Percentiles rank a stretch among this genome's conserved stretches.
Conservation (phyloP, 768 basidiomycete species). For the Filobasidium floriforme region DNA sequence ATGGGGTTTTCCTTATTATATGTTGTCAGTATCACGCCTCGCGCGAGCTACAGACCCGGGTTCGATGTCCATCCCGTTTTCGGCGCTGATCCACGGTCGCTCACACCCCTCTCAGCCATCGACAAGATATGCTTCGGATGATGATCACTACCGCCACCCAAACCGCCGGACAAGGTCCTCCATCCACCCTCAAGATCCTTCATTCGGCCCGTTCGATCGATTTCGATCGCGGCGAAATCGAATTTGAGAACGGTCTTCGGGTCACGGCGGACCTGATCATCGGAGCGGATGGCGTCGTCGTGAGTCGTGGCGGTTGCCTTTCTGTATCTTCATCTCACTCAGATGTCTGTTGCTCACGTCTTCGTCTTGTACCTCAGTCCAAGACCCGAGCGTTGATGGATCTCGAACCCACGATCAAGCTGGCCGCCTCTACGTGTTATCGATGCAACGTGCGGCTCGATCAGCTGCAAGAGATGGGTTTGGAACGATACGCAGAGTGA, state of each 20-base stretch:
- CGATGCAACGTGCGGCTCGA: conserved; percentile 30
- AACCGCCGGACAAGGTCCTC: conserved; percentile 27
- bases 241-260: conserved; percentile 26
- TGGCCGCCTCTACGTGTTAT: conserved; percentile 31
- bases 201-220: conserved; percentile 24
- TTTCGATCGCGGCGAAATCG: conserved; percentile 24
- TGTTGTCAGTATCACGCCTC: conserved; percentile 30
- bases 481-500: conserved; percentile 25
- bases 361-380: conserved; percentile 18
- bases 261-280: conserved; percentile 28
- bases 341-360: too few species aligned
- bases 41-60: too few species aligned
- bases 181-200: conserved; percentile 21
- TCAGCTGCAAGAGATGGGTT: conserved; percentile 25
- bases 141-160: conserved; percentile 25
- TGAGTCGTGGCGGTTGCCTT: conserved; percentile 6
- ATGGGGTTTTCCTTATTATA: conserved; percentile 33
- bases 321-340: too few species aligned
- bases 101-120: conserved; percentile 17
- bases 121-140: conserved; percentile 32
- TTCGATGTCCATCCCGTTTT: too few species aligned
- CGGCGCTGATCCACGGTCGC: neutral
- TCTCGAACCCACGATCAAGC: conserved; percentile 26
- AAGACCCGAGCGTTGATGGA: conserved; percentile 21
- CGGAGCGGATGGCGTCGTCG: conserved; percentile 31